These are phyloP conservation scores for Agrocybe praecox DNA, from an alignment of 768 basidiomycete genomes.

Conservation along the genomic window DNA sequence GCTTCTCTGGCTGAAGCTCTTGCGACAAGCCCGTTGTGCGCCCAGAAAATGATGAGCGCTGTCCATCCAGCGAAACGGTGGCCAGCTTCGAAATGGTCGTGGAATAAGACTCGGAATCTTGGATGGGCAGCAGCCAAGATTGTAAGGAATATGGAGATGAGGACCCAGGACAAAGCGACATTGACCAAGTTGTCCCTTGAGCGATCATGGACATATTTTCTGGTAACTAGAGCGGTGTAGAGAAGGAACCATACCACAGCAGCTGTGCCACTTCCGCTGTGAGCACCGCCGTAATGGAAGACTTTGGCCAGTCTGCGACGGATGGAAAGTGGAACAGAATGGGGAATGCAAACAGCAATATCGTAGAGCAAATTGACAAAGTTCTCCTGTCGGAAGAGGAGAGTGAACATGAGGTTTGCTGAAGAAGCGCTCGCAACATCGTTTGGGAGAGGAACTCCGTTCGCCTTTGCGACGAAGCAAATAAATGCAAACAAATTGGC, in stretches of 20 bases:
- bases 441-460: too few species aligned
- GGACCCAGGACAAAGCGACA: conserved; percentile 41
- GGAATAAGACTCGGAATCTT: too few species aligned
- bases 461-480: too few species aligned
- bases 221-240: too few species aligned
- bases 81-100: conserved; percentile 55
- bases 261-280: conserved; percentile 54
- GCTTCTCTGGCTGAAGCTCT: too few species aligned
- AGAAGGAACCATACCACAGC: conserved; percentile 54
- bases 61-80: conserved; percentile 60
- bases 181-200: conserved; percentile 36
- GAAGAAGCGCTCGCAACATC: too few species aligned
- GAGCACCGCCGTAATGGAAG: conserved; percentile 58
- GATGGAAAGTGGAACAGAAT: conserved; percentile 37
- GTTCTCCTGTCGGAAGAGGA: conserved; percentile 51
- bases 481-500: too few species aligned
- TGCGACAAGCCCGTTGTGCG: too few species aligned
- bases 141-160: conserved; percentile 44
- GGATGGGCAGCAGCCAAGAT: conserved; percentile 55
- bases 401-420: too few species aligned
- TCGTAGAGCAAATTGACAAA: conserved; percentile 56
- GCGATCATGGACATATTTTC: too few species aligned
- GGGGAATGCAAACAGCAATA: conserved; percentile 41
- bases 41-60: conserved; percentile 52
- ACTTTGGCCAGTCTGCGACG: too few species aligned